Base-by-base conservation (phyloP, 345 rosid species). In the Iberis pinnata region DNA sequence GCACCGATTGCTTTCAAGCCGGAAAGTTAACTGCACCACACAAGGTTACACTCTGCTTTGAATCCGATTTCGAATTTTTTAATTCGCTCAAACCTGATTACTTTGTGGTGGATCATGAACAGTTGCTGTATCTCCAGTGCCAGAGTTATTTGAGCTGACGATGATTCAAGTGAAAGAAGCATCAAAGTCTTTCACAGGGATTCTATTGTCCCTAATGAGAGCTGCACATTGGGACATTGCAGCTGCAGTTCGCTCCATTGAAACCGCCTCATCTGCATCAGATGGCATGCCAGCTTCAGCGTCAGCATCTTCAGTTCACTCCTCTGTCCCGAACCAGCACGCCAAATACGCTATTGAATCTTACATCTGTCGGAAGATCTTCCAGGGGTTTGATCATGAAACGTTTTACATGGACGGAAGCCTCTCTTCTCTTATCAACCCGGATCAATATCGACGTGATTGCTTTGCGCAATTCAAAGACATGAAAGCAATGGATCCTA, bases 401-500 rank as follows among this genome's bases (percentile, higher is more conserved):
- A 84, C 95, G 4, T 87, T 90, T 72, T 84, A 84, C 74, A 75
- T 90, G 89, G 96, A 84, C 39, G 88, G 95, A 11, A 85, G 89
- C 71, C 79, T 85, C 22, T 81, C 89, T 9, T 92, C 93, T 4
- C 81, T 83, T 40, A 76, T 88, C 58, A 88, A 85, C 60, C 84
- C 95, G 0, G 88, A 81, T 5, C 86, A 92, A 50, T 80, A 76
- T 61, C 95, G 89, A 12, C 80, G 78, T 0, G 87, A 88, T 48
- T 88, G 98, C 71, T 92, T 92, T 56, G 73, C 82, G 5, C 94
- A 81, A 75, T 88, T 70, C 70, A 67, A 78, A 9, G 95, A 92
- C 62, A 92, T 92, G 94, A 92, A 92, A 70, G 77, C 95, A 44
- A 85, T 92, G 89, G 95, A 88, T 53, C 95, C 94, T 0, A 73